Evolutionary conservation across 2,329 filamentous ascomycete species (phyloP), one percentile per base, ranked within the genome.

Genomic region (Chalaropsis ovoidea): DNA sequence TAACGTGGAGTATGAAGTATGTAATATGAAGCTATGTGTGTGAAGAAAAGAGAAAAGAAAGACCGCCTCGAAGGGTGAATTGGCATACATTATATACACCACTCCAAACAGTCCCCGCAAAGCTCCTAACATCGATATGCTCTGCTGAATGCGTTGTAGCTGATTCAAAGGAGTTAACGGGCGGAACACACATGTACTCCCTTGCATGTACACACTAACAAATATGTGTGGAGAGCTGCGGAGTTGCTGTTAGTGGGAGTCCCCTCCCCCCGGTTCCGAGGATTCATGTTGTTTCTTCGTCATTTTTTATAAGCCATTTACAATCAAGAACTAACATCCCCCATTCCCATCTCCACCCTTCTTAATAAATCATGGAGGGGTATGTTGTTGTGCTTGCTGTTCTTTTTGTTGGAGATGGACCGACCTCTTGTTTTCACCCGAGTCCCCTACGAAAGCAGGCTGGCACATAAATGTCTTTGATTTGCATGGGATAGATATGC

Each of bases 51-150:
- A 13, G 31, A 43, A 58, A 58, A 31, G 22, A 19, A 17, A 24
- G 17, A 6, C 41, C 10, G 5, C 13, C n/a, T 19, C 15, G 13
- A 19, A 39, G 15, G 27, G 54, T 1, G 31, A 19, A 4, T 7
- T 11, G 6, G 27, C 54, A 35, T 43, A n/a, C 31, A 31, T 58
- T 64, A 41, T 64, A 60, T 60, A 64, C 27, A 60, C 39, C 24
- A 39, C 19, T 17, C 13, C 42, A 22, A 27, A 27, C 45, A 52
- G 42, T 24, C 24, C 24, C 6, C 27, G 43, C 17, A 35, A 35
- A 49, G 24, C 43, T 19, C 3, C 31, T 39, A 39, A 35, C 6
- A 15, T 41, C 11, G 7, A 24, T 10, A 19, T 61, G 27, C 56
- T 35, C 27, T 42, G 56, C 56, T 35, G 13, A 35, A 22, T 42